A percentile compares a stretch with the other conserved stretches of the same genome.
phyloP scores from a whole-genome alignment of 345 rosid genomes.

The Firmiana major region DNA sequence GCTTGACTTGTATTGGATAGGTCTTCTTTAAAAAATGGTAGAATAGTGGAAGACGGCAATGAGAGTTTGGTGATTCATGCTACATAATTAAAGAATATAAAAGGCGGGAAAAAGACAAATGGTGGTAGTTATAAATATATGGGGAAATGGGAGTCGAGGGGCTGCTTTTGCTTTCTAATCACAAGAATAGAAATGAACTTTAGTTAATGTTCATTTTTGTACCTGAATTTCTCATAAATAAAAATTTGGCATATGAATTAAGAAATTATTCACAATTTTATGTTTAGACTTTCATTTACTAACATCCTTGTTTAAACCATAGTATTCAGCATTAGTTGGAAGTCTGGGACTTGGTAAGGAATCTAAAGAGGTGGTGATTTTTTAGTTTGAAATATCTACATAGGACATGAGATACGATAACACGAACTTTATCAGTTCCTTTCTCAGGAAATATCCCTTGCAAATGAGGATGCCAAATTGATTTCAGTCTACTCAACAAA shows the following conservation, averaged over 20 bases:
- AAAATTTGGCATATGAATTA: not conserved
- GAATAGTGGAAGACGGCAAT: not conserved
- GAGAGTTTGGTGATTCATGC: not conserved
- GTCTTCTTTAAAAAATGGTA: not conserved
- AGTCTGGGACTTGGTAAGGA: no score
- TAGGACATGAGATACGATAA: no score
- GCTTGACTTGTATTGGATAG: not conserved
- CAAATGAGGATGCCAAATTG: not conserved
- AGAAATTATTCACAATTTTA: not conserved
- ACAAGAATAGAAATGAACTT: not conserved
- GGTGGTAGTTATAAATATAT: conserved; percentile 1
- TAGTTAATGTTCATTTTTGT: not conserved
- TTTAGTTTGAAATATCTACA: no score
- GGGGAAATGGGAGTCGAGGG: not conserved
- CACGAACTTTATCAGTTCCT: not conserved
- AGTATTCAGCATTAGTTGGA: no score
- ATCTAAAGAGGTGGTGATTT: no score
- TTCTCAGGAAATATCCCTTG: not conserved
- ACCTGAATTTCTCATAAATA: no score
- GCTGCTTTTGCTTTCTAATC: not conserved
- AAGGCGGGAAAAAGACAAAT: not conserved
- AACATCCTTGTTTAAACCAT: no score
- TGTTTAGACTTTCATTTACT: no score
- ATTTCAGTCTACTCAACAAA: not conserved
- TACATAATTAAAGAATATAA: not conserved